phyloP scores from a whole-genome alignment of 768 basidiomycete genomes.

The Panaeolus cyanescens region DNA sequence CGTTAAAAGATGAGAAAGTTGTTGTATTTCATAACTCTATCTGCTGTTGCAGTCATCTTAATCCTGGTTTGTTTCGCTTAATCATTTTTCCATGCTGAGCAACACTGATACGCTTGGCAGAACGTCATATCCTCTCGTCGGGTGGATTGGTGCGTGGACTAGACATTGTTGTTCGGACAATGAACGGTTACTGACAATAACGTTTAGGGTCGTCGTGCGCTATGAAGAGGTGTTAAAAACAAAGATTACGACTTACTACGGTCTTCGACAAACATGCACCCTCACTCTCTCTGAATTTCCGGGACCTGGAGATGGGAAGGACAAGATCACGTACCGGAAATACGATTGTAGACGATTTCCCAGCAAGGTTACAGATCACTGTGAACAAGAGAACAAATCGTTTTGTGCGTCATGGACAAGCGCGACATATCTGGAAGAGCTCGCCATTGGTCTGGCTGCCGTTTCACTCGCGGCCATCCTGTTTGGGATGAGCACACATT shows the following conservation, averaged over 20 bases:
- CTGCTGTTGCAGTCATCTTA: slow-evolving; percentile 52
- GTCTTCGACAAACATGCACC: slow-evolving; percentile 60
- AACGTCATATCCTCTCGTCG: slow-evolving; percentile 57
- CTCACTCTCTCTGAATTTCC: slow-evolving; percentile 50
- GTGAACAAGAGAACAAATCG: slow-evolving; percentile 51
- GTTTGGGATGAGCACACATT: slow-evolving; percentile 73
- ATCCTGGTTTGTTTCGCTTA: slow-evolving; percentile 45
- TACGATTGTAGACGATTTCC: slow-evolving; percentile 72
- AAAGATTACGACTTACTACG: slow-evolving; percentile 55
- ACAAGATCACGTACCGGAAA: slow-evolving; percentile 46
- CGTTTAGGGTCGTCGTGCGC: slow-evolving; percentile 44
- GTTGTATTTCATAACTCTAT: slow-evolving; percentile 66
- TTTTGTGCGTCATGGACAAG: slow-evolving; percentile 75
- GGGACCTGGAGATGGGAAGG: slow-evolving; percentile 39
- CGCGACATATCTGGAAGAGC: slow-evolving; percentile 65
- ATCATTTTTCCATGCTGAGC: neutral
- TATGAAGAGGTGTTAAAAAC: slow-evolving; percentile 47
- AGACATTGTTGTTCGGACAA: neutral
- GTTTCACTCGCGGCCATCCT: slow-evolving; percentile 59
- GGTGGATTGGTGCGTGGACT: slow-evolving; percentile 59
- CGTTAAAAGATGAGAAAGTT: slow-evolving; percentile 59
- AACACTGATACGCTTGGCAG: slow-evolving; percentile 32
- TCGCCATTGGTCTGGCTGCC: slow-evolving; percentile 64
- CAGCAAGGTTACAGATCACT: slow-evolving; percentile 45
- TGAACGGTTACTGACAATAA: neutral